A percentile compares a stretch with the other conserved stretches of the same genome.
Conservation (phyloP, 495 filamentous ascomycete genomes). For the Xylaria curta region DNA sequence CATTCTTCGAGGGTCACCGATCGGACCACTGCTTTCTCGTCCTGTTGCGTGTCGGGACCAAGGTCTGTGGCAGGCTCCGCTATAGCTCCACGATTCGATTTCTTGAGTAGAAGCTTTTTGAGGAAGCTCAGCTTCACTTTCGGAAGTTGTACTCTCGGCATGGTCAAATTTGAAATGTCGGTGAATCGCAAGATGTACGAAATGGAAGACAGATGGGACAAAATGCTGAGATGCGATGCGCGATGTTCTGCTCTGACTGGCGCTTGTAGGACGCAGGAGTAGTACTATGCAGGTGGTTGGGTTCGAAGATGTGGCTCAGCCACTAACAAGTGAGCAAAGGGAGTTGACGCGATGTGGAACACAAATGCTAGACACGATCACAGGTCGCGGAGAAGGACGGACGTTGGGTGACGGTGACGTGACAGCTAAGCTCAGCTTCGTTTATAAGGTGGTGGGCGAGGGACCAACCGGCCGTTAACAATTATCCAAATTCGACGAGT, state of each 20-base stretch:
- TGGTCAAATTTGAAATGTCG: constrained; percentile 6
- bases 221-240: neutral
- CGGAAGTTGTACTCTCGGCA: constrained; percentile 31
- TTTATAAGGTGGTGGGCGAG: neutral
- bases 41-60: constrained; percentile 24
- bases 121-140: constrained; percentile 36
- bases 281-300: neutral
- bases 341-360: neutral
- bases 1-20: constrained; percentile 43
- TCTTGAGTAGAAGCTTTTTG: constrained; percentile 35
- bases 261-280: neutral
- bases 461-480: neutral
- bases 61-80: constrained; percentile 6
- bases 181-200: neutral
- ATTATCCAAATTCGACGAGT: neutral
- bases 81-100: constrained; percentile 5
- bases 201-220: neutral
- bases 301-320: neutral
- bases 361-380: neutral
- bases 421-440: constrained; percentile 24
- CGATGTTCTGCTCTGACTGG: neutral
- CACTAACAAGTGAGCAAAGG: neutral
- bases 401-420: constrained; percentile 14
- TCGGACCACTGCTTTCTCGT: constrained; percentile 22
- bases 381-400: neutral